Percentiles rank a stretch among this genome's conserved stretches.
Conservation (phyloP, 2,329 filamentous ascomycete genomes). For the Colletotrichum cuscutae region DNA sequence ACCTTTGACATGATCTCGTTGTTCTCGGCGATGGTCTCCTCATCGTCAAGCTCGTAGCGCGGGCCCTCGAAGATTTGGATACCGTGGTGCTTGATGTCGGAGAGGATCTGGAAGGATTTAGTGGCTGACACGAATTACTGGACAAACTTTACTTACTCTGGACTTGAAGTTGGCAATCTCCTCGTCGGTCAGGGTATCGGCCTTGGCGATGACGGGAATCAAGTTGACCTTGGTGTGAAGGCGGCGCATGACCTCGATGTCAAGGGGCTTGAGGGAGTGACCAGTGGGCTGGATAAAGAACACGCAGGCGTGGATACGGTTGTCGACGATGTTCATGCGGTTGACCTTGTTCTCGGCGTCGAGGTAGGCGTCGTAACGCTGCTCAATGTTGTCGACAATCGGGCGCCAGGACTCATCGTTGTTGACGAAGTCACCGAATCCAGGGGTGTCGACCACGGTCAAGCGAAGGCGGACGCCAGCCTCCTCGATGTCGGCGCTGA, state of each 20-base stretch:
- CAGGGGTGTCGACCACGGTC: conserved; percentile 97
- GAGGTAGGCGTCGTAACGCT: conserved; percentile 97
- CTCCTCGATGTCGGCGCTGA: conserved; percentile 97
- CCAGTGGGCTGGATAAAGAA: conserved; percentile 99
- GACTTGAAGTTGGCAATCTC: conserved; percentile 96
- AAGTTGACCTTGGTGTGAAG: conserved; percentile 99
- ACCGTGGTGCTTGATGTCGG: conserved; percentile 95
- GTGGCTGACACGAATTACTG: neutral
- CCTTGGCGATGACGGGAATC: conserved; percentile 98
- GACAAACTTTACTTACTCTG: conserved; percentile 73
- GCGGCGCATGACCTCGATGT: conserved; percentile 99
- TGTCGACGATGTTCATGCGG: conserved; percentile 99
- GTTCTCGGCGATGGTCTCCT: conserved; percentile 99
- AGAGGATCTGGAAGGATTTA: conserved; percentile 76
- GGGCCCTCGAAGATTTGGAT: conserved; percentile 99
- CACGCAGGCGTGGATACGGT: conserved; percentile 97
- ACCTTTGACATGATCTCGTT: conserved; percentile 99
- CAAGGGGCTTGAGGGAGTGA: conserved; percentile 96
- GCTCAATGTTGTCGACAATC: conserved; percentile 99
- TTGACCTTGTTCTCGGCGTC: conserved; percentile 99
- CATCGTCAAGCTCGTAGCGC: conserved; percentile 97
- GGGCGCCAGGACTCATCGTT: conserved; percentile 99
- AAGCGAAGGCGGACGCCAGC: conserved; percentile 95
- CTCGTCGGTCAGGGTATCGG: conserved; percentile 96
- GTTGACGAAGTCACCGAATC: conserved; percentile 99